These are phyloP conservation scores for Fomitopsis pulvina DNA, from an alignment of 768 basidiomycete genomes.

Conservation along the genomic window DNA sequence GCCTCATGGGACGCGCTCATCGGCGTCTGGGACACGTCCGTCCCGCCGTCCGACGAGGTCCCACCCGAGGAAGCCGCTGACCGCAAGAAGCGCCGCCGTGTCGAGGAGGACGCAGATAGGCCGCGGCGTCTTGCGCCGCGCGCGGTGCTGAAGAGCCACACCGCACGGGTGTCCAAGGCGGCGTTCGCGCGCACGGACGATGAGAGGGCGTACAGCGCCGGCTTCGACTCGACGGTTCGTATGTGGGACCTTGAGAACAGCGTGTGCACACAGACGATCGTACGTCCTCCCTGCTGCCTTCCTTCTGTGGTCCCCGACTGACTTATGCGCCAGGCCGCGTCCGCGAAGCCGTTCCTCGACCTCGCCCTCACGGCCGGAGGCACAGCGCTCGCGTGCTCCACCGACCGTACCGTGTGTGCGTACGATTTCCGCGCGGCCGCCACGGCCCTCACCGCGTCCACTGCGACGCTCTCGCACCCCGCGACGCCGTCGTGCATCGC, in stretches of 20 bases:
- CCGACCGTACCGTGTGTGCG: constrained; percentile 66
- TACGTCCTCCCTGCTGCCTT: constrained; percentile 30
- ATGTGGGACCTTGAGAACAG: constrained; percentile 83
- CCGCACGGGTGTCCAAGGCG: constrained; percentile 70
- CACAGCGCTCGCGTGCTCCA: constrained; percentile 53
- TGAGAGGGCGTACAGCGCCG: constrained; percentile 60
- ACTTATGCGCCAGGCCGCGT: constrained; percentile 40
- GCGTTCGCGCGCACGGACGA: constrained; percentile 39
- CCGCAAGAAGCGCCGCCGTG: constrained; percentile 61
- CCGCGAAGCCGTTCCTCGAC: constrained; percentile 72
- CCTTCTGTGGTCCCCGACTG: neutral
- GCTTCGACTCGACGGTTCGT: constrained; percentile 87
- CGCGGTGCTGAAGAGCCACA: constrained; percentile 76
- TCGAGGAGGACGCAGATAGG: constrained; percentile 28
- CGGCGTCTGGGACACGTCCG: constrained; percentile 68
- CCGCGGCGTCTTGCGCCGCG: constrained; percentile 61
- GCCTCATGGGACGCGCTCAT: constrained; percentile 85
- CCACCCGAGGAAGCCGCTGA: constrained; percentile 27
- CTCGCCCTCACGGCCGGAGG: constrained; percentile 42
- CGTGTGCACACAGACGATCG: constrained; percentile 63
- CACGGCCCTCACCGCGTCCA: constrained; percentile 26
- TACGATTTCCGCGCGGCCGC: constrained; percentile 55
- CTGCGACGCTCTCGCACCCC: constrained; percentile 48
- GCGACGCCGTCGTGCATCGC: constrained; percentile 62
- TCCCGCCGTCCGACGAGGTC: constrained; percentile 62